These are phyloP conservation scores for Penicillium odoratum DNA, from an alignment of 495 filamentous ascomycete genomes.

Conservation along the genomic window DNA sequence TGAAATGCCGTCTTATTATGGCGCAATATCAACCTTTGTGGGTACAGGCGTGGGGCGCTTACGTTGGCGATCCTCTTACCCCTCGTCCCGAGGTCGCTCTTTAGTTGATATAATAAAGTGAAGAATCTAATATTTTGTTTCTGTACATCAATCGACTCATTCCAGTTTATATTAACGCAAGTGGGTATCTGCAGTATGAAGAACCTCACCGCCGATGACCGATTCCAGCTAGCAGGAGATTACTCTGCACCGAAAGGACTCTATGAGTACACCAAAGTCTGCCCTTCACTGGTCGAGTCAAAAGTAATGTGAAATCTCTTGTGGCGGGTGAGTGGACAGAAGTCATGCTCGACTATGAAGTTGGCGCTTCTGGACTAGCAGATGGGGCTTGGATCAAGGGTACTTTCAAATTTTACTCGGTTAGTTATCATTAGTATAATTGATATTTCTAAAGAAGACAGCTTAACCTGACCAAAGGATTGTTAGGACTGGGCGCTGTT, in stretches of 20 bases:
- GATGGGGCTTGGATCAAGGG: constrained; percentile 33
- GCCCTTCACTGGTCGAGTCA: constrained; percentile 22
- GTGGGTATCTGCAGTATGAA: background rate
- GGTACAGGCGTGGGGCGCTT: no score
- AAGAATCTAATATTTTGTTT: no score
- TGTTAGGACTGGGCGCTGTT: constrained; percentile 25
- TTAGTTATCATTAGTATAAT: background rate
- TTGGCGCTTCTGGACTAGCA: constrained; percentile 26
- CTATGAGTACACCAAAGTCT: constrained; percentile 26
- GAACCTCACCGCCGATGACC: constrained; percentile 1
- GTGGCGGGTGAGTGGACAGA: constrained; percentile 29
- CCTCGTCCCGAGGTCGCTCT: no score
- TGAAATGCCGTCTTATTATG: no score
- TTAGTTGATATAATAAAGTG: no score
- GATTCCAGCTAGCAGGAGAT: constrained; percentile 10
- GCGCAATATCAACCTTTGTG: no score
- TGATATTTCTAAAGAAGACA: background rate
- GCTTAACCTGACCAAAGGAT: background rate
- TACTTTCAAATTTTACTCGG: constrained; percentile 33
- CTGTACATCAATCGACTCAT: no score
- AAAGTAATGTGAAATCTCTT: constrained; percentile 16
- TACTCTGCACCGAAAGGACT: constrained; percentile 26
- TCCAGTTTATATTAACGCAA: no score
- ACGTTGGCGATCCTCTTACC: no score
- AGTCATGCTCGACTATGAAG: constrained; percentile 22